These are phyloP conservation scores for Allium sativum DNA, from an alignment of 106 monocot genomes.

Conservation along the genomic window DNA sequence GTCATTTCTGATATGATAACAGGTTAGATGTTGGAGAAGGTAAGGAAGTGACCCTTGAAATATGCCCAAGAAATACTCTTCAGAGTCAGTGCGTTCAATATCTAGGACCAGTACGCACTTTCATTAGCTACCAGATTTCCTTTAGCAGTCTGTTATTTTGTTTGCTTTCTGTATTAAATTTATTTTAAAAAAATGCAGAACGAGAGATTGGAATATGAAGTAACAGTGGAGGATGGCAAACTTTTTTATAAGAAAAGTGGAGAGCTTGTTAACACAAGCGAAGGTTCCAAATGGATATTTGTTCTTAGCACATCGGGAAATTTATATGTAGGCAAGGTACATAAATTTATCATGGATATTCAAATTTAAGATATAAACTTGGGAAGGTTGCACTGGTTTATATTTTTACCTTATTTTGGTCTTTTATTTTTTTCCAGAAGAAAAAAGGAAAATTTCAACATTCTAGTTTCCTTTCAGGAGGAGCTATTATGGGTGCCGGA, in stretches of 20 bases:
- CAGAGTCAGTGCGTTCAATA: constrained; percentile 57
- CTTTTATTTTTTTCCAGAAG: constrained; percentile 26
- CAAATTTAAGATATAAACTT: too few species aligned
- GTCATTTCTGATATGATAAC: constrained; percentile 2
- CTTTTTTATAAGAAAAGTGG: constrained; percentile 41
- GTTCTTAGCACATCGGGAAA: constrained; percentile 51
- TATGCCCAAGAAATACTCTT: constrained; percentile 48
- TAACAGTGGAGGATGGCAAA: constrained; percentile 41
- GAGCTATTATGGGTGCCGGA: constrained; percentile 52
- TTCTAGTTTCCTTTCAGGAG: constrained; percentile 63
- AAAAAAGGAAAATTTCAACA: constrained; percentile 64
- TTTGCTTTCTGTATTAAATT: neutral
- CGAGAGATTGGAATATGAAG: constrained; percentile 57
- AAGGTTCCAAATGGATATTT: constrained; percentile 68
- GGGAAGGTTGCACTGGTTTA: neutral
- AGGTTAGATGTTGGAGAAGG: constrained; percentile 75
- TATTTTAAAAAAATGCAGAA: constrained; percentile 28
- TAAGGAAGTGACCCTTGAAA: constrained; percentile 53
- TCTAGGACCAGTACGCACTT: constrained; percentile 50
- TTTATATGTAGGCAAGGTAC: constrained; percentile 61
- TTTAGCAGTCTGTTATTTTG: too few species aligned
- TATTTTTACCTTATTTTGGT: neutral
- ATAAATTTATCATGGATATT: neutral
- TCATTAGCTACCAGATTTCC: neutral
- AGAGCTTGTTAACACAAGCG: constrained; percentile 26